Evolutionary conservation across 2,329 filamentous ascomycete species (phyloP).

Genomic region (Stromatinia cepivora): DNA sequence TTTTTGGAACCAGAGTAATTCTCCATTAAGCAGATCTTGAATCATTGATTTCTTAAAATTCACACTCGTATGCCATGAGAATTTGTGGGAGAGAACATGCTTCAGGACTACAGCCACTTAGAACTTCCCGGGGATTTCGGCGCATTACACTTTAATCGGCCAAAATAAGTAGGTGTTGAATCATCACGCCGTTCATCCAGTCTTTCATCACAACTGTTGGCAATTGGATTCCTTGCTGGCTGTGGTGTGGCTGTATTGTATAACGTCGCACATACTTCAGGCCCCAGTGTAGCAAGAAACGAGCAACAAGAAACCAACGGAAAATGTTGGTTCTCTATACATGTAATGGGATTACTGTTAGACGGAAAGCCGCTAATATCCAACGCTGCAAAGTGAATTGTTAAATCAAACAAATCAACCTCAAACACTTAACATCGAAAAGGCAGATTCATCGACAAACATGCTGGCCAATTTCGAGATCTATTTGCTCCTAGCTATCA

Average conservation of each 20-base stretch:
- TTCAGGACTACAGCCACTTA: background rate
- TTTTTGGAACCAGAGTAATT: background rate
- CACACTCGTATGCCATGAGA: background rate
- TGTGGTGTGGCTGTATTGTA: too few relatives aligned
- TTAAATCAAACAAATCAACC: background rate
- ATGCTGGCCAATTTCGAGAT: background rate
- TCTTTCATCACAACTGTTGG: too few relatives aligned
- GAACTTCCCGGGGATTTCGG: background rate
- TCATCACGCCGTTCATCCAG: background rate
- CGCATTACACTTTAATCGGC: background rate
- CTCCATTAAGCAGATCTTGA: background rate
- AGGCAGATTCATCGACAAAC: background rate
- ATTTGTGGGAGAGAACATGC: background rate
- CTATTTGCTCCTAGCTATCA: background rate
- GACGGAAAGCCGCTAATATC: background rate
- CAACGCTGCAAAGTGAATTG: background rate
- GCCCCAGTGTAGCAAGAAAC: too few relatives aligned
- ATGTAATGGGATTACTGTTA: background rate
- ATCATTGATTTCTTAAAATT: background rate
- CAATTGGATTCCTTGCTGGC: background rate
- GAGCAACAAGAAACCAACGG: background rate
- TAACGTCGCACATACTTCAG: background rate
- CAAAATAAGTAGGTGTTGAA: background rate
- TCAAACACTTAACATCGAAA: background rate
- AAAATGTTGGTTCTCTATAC: background rate